Evolutionary conservation across 176 grass and related monocot species (phyloP), one percentile per base, ranked within the genome.

Genomic region (Tillandsia fasciculata): DNA sequence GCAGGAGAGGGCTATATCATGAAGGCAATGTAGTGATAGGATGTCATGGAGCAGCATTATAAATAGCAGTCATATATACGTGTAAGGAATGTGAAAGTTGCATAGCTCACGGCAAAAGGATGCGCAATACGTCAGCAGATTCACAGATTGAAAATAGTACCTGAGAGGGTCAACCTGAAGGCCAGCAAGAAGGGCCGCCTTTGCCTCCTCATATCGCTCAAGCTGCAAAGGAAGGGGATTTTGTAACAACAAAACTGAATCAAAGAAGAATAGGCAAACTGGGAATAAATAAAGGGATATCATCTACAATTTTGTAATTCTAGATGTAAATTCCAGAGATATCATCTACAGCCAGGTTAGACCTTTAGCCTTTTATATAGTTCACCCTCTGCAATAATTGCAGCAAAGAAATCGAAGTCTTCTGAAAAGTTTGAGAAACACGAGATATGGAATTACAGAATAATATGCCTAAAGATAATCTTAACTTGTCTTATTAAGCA

Each of bases 131-230:
- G 49, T 28, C 14, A 69, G 17, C 58, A 66, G 54, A 58, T 64
- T 8, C 54, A 15, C 12, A 66, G 22, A 78, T 2, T 27, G 14
- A 64, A 11, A 87, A 57, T 70, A 50, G 52, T 83, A 97, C 93
- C 81, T 88, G 68, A 93, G 82, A 80, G 94, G 90, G 75, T 93
- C 94, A 72, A 99, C 74, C 86, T 99, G 89, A 81, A 99, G 90
- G 66, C 86, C 89, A 53, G 80, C 69, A 77, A 99, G 82, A 84
- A 99, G 87, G 61, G 87, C 68, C 18, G 88, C 89, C 51, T 84
- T 80, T 77, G 89, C 82, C 70, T 90, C 90, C 0, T 86, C 86
- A 74, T 93, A 99, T 63, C 26, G 72, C 70, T 99, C 94, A 69
- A 99, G 76, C 94, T 99, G 77, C 67, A 72, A 17, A 79, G 42